These are phyloP conservation scores for Pythium biforme DNA, from an alignment of 352 stramenopile species.

Conservation along the genomic window DNA sequence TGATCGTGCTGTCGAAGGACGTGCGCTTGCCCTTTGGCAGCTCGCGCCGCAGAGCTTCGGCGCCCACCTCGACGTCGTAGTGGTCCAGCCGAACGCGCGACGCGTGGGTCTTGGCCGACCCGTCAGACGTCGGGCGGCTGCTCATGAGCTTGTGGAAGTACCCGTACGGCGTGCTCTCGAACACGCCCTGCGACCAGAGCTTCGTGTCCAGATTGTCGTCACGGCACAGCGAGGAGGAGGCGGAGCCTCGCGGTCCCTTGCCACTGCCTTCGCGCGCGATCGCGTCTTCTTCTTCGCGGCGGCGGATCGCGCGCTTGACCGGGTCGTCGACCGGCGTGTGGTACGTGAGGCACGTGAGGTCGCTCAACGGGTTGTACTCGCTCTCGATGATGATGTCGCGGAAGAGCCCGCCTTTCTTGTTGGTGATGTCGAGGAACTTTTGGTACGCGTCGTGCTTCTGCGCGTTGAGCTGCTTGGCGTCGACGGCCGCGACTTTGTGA, in stretches of 20 bases:
- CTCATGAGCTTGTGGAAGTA: constrained; percentile 88
- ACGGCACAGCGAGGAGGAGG: constrained; percentile 27
- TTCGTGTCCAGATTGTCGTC: constrained; percentile 75
- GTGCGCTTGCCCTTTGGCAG: constrained; percentile 65
- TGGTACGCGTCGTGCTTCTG: constrained; percentile 67
- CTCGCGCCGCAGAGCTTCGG: constrained; percentile 44
- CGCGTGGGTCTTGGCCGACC: constrained; percentile 46
- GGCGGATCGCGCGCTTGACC: constrained; percentile 55
- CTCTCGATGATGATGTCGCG: constrained; percentile 86
- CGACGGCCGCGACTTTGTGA: constrained; percentile 50
- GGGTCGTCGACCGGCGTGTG: constrained; percentile 58
- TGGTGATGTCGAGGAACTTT: constrained; percentile 77
- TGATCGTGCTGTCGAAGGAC: constrained; percentile 43
- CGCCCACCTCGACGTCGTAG: constrained; percentile 60
- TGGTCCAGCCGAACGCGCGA: constrained; percentile 71
- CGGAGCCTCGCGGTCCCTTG: background rate
- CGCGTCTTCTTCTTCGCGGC: constrained; percentile 65
- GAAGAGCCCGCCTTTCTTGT: constrained; percentile 79
- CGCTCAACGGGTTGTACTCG: constrained; percentile 77
- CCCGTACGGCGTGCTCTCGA: constrained; percentile 77
- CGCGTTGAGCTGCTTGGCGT: constrained; percentile 36
- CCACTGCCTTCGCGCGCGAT: constrained; percentile 47
- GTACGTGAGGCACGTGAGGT: constrained; percentile 56
- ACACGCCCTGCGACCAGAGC: constrained; percentile 68
- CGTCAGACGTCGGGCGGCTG: constrained; percentile 39